Conservation (phyloP, 257 asterid species). For the Datura wrightii region DNA sequence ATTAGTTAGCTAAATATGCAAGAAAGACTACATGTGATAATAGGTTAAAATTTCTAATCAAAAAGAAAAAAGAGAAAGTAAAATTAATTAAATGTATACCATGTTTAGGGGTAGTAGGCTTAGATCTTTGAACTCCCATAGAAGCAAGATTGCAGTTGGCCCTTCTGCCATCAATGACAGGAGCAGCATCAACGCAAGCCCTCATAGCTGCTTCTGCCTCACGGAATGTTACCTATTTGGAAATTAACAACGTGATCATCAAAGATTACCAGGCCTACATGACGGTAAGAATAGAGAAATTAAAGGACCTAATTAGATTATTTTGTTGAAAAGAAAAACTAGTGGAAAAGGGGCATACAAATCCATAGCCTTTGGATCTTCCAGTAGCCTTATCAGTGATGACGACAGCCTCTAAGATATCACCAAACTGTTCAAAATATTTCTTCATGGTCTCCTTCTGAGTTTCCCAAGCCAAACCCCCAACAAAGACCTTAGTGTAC, state of each 20-base stretch:
- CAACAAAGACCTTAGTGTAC: constrained; percentile 90
- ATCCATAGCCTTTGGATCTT: constrained; percentile 98
- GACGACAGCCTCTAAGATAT: constrained; percentile 94
- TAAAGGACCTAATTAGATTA: no score
- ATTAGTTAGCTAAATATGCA: background rate
- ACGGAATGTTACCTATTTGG: constrained; percentile 80
- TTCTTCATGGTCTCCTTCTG: constrained; percentile 96
- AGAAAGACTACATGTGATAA: background rate
- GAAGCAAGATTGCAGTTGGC: constrained; percentile 99
- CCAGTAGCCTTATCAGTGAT: constrained; percentile 91
- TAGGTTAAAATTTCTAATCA: background rate
- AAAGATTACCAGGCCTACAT: background rate
- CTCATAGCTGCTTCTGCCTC: constrained; percentile 96
- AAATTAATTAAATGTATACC: constrained; percentile 40
- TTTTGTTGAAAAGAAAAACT: background rate
- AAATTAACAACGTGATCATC: constrained; percentile 13
- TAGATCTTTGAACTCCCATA: constrained; percentile 92
- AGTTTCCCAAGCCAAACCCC: constrained; percentile 99
- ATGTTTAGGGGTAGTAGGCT: constrained; percentile 90
- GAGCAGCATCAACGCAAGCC: constrained; percentile 92
- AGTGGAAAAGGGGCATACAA: constrained; percentile 51
- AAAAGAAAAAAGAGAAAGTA: background rate
- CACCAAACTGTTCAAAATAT: constrained; percentile 96
- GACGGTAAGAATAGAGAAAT: background rate
- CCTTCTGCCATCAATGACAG: constrained; percentile 96